Percentiles rank a stretch among this genome's conserved stretches.
phyloP scores from a whole-genome alignment of 768 basidiomycete genomes.

The Mycena filopes region DNA sequence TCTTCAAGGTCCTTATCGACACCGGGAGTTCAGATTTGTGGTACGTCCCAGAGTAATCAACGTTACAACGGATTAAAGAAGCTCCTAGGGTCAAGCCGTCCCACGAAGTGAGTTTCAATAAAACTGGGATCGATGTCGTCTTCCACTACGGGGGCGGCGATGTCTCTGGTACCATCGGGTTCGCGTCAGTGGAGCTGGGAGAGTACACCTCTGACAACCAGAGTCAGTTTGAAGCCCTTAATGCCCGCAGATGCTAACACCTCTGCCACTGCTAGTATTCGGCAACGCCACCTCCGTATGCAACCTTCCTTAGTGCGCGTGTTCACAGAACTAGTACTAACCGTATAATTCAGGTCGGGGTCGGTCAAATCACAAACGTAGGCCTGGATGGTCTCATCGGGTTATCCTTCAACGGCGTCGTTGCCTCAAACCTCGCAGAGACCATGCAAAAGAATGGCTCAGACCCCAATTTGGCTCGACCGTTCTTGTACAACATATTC shows the following conservation, averaged over 20 bases:
- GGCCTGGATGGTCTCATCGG: conserved; percentile 4
- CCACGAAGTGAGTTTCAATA: neutral
- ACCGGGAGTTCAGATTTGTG: conserved; percentile 10
- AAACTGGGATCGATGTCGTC: neutral
- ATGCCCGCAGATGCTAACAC: too few species aligned
- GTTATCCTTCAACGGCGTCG: neutral
- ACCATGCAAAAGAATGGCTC: neutral
- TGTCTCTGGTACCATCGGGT: too few species aligned
- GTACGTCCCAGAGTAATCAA: neutral
- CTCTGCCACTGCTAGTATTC: neutral
- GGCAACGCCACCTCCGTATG: neutral
- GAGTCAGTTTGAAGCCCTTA: too few species aligned
- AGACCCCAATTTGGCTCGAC: neutral
- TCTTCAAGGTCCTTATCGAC: neutral
- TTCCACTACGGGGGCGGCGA: neutral
- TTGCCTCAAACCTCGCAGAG: neutral
- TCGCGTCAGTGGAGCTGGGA: conserved; percentile 9
- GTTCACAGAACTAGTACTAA: too few species aligned
- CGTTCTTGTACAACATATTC: conserved; percentile 9
- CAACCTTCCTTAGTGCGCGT: too few species aligned
- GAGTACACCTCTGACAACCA: neutral
- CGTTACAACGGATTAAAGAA: neutral
- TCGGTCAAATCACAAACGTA: neutral
- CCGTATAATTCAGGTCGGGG: neutral
- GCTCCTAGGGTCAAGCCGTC: neutral